Evolutionary conservation across 2,329 filamentous ascomycete species (phyloP).

Genomic region (Pseudogymnoascus sp.): DNA sequence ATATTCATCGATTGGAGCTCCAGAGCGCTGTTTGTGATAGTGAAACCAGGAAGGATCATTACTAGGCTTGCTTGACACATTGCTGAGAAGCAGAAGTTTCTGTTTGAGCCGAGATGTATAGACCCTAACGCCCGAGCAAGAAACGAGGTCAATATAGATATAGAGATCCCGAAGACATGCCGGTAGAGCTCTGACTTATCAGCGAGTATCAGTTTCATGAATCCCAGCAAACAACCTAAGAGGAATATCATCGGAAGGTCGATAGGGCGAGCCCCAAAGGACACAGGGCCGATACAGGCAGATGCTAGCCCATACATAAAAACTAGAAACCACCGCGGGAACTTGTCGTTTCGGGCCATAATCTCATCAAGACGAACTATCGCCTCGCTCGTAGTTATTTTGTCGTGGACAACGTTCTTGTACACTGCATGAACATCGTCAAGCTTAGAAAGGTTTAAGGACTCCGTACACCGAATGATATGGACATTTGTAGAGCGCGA

Average conservation of each 20-base stretch:
- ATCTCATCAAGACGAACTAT: constrained; percentile 52
- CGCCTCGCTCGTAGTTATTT: constrained; percentile 62
- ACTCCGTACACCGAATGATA: constrained; percentile 59
- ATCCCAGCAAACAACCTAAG: constrained; percentile 60
- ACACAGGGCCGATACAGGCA: constrained; percentile 64
- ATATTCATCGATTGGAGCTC: constrained; percentile 48
- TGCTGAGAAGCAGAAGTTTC: constrained; percentile 56
- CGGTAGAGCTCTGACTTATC: constrained; percentile 59
- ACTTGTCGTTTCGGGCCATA: constrained; percentile 39
- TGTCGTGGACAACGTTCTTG: constrained; percentile 73
- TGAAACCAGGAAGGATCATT: constrained; percentile 56
- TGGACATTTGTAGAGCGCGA: constrained; percentile 74
- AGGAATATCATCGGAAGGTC: constrained; percentile 65
- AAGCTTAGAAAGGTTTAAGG: constrained; percentile 65
- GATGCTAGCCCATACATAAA: constrained; percentile 65
- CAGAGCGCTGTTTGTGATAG: constrained; percentile 48
- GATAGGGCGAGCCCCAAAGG: constrained; percentile 61
- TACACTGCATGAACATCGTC: constrained; percentile 69
- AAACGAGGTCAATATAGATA: constrained; percentile 54
- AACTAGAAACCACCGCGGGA: constrained; percentile 45
- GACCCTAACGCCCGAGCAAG: constrained; percentile 55
- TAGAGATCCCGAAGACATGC: constrained; percentile 57
- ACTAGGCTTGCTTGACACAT: constrained; percentile 57
- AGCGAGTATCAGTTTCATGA: constrained; percentile 61
- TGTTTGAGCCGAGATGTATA: constrained; percentile 32